Evolutionary conservation across 1,284 basidiomycete species (phyloP).

Genomic region (Ceratobasidium sp.): DNA sequence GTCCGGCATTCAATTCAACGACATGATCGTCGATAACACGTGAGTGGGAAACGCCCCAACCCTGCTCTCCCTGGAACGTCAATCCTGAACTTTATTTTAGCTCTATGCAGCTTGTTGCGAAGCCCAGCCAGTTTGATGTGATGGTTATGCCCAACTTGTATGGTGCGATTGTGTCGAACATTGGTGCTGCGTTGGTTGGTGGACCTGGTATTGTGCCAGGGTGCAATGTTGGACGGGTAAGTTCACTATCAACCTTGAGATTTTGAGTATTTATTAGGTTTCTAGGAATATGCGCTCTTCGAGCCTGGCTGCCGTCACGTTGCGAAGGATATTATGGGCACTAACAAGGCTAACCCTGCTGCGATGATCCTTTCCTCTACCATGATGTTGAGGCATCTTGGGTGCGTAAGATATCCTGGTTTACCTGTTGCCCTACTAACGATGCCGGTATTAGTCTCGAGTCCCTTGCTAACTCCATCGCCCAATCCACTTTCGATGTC

Average conservation of each 20-base stretch:
- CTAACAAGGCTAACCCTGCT: constrained; percentile 96
- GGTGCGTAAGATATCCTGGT: constrained; percentile 59
- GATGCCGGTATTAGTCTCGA: constrained; percentile 70
- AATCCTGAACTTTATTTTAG: constrained; percentile 55
- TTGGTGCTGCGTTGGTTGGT: constrained; percentile 97
- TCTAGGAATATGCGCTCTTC: constrained; percentile 94
- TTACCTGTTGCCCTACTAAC: constrained; percentile 16
- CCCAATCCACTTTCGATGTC: constrained; percentile 92
- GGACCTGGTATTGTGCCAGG: constrained; percentile 98
- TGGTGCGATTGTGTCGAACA: constrained; percentile 98
- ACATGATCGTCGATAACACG: constrained; percentile 99
- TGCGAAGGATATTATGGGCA: constrained; percentile 97
- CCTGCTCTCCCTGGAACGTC: background rate
- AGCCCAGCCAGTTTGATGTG: constrained; percentile 96
- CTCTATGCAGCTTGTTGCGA: constrained; percentile 98
- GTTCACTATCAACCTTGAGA: constrained; percentile 50
- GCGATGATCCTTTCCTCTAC: constrained; percentile 98
- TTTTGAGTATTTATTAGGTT: constrained; percentile 15
- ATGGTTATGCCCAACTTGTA: constrained; percentile 79
- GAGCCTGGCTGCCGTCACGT: constrained; percentile 99
- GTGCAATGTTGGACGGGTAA: constrained; percentile 94
- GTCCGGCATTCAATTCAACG: constrained; percentile 91
- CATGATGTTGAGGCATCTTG: constrained; percentile 99
- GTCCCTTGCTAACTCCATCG: constrained; percentile 94
- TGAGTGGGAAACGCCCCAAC: constrained; percentile 55